Evolutionary conservation across 768 basidiomycete species (phyloP), one percentile per base, ranked within the genome.

Genomic region (Amanita rimosa): DNA sequence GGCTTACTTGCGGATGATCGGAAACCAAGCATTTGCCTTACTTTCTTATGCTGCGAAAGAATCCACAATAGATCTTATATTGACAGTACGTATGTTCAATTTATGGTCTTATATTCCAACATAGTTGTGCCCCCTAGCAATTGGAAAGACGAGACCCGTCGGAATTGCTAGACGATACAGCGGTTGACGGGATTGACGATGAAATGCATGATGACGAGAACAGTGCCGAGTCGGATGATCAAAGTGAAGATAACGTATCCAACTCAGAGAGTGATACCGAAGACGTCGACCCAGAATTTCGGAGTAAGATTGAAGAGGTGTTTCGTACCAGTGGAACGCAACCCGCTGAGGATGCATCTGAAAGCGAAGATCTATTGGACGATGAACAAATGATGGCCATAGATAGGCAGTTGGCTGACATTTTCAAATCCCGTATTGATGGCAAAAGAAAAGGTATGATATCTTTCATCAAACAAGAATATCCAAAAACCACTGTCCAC

Each of bases 361-460:
- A 74, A 35, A 79, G 79, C 11, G 80, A 82, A 52, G 85, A 86
- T 42, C 67, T 83, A 24, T 84, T 95, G 83, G 87, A 96, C 60
- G 95, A 99, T 60, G 94, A 98, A 21, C 90, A 96, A 66, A 99
- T 99, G 95, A 82, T 98, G 74, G 86, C 85, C 29, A 79, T 98
- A 22, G 95, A 99, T 59, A 86, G 88, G 43, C 85, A 95, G 60
- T 78, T 99, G 6, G 90, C 88, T 3, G 78, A 83, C 45, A 82
- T 92, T 26, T 95, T 99, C 76, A 76, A 76, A 51, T 72, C 81
- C 26, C 78, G 80, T 52, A 68, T 75, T 19, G 70, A 72, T 49
- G 80, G 76, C 47, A 77, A 73, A 33, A 74, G 72, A 46, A 88
- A 84, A 72, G 79, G 89, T 86, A 46, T 35, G 24, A 36, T 16